These are phyloP conservation scores for Kappamyces sp. DNA, from an alignment of 192 early-diverging fungal species.

Conservation along the genomic window DNA sequence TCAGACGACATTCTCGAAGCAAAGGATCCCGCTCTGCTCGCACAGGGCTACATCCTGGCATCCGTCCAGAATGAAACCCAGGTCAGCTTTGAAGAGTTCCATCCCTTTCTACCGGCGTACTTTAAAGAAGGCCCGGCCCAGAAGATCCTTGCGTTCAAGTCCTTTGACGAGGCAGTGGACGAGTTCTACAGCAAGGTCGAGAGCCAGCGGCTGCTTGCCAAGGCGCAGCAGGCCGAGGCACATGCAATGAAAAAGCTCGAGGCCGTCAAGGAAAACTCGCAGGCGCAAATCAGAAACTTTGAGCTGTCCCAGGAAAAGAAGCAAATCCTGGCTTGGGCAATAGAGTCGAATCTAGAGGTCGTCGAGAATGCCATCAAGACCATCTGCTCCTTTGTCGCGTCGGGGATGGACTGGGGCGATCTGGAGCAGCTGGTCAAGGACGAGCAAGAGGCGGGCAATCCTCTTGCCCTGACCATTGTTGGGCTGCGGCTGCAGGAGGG, in stretches of 20 bases:
- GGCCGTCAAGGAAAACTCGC: slow-evolving; percentile 69
- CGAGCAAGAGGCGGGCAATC: slow-evolving; percentile 70
- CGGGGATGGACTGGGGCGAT: slow-evolving; percentile 96
- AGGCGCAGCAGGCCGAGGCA: slow-evolving; percentile 65
- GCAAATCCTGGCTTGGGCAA: slow-evolving; percentile 69
- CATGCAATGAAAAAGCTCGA: slow-evolving; percentile 80
- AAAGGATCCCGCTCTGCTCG: neutral
- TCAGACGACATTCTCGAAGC: slow-evolving; percentile 45
- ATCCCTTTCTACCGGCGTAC: slow-evolving; percentile 39
- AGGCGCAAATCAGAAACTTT: slow-evolving; percentile 70
- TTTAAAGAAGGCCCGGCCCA: slow-evolving; percentile 2
- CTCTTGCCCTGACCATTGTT: slow-evolving; percentile 72
- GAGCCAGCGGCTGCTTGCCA: slow-evolving; percentile 69
- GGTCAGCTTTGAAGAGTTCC: slow-evolving; percentile 36
- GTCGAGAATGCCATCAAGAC: slow-evolving; percentile 86
- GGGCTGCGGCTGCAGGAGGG: slow-evolving; percentile 73
- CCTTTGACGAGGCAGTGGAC: slow-evolving; percentile 83
- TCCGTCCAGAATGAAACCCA: neutral
- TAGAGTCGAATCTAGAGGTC: slow-evolving; percentile 75
- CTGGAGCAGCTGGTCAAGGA: slow-evolving; percentile 79
- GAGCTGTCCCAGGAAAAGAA: slow-evolving; percentile 64
- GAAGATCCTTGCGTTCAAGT: slow-evolving; percentile 48
- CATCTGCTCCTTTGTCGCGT: slow-evolving; percentile 80
- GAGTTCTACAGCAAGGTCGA: slow-evolving; percentile 91
- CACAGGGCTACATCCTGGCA: slow-evolving; percentile 1